Evolutionary conservation across 108 stramenopile genomes (phyloP).

Genomic region (Cyclotella kingstonii): DNA sequence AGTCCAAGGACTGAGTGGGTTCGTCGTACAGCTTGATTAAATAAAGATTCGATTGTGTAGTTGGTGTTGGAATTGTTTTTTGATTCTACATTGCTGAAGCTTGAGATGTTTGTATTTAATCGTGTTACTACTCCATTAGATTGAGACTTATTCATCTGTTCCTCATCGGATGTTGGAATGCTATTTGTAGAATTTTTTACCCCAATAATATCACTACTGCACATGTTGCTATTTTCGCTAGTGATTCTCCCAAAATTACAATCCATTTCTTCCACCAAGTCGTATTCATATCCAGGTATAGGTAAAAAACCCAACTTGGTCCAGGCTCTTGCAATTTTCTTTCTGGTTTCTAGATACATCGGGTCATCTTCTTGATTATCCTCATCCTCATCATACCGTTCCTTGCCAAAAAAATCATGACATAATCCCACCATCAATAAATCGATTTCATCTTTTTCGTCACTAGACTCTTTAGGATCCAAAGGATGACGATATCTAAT

Average conservation of each 20-base stretch:
- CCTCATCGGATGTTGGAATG: too few species aligned
- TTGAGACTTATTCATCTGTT: too few species aligned
- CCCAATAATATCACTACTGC: too few species aligned
- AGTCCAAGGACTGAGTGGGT: slow-evolving; percentile 40
- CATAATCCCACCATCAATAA: slow-evolving; percentile 22
- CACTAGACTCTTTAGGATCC: slow-evolving; percentile 20
- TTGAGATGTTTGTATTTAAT: neutral
- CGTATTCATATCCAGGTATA: slow-evolving; percentile 17
- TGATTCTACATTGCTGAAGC: neutral
- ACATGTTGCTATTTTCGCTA: too few species aligned
- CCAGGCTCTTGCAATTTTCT: slow-evolving; percentile 50
- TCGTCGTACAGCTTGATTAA: neutral
- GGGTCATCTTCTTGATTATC: too few species aligned
- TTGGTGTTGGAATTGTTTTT: neutral
- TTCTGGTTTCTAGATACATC: neutral
- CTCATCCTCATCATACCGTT: too few species aligned
- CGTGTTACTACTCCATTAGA: too few species aligned
- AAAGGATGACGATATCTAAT: slow-evolving; percentile 25
- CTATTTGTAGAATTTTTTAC: too few species aligned
- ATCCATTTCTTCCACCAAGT: slow-evolving; percentile 6
- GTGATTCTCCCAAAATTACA: neutral
- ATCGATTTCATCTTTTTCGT: slow-evolving; percentile 45
- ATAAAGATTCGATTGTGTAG: slow-evolving; percentile 8
- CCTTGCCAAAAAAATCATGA: slow-evolving; percentile 27
- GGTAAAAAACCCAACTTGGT: slow-evolving; percentile 29